Percentiles rank a stretch among this genome's conserved stretches.
phyloP scores from a whole-genome alignment of 75 land plant genomes.

The Pinus albicaulis region DNA sequence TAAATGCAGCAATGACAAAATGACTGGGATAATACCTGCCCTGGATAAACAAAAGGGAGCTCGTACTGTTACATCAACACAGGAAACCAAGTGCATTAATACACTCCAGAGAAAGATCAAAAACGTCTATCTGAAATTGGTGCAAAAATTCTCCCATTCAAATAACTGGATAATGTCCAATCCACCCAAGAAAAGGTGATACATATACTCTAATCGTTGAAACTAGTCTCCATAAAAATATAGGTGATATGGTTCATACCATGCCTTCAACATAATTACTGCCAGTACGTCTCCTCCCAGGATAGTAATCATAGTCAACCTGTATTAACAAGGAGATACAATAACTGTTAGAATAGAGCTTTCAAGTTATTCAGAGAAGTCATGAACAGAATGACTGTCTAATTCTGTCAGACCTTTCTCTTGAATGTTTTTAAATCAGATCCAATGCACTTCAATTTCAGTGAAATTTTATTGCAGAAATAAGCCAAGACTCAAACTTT shows the following conservation, averaged over 20 bases:
- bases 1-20: background rate
- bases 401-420: background rate
- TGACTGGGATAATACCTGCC: conserved; percentile 59
- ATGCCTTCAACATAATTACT: conserved; percentile 82
- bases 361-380: background rate
- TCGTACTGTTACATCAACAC: conserved; percentile 70
- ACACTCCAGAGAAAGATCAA: background rate
- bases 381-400: background rate
- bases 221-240: background rate
- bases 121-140: background rate
- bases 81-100: conserved; percentile 2
- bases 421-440: background rate
- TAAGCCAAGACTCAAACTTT: too few relatives aligned
- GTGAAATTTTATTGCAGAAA: background rate
- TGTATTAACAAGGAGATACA: conserved; percentile 15
- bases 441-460: background rate
- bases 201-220: background rate
- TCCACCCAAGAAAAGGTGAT: background rate
- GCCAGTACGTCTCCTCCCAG: conserved; percentile 89
- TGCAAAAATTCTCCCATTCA: conserved; percentile 1
- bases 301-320: conserved; percentile 89
- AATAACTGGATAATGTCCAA: background rate
- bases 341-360: background rate
- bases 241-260: conserved; percentile 37
- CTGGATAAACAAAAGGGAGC: conserved; percentile 97